phyloP scores from a whole-genome alignment of 768 basidiomycete genomes.

The Psilocybe sp. region DNA sequence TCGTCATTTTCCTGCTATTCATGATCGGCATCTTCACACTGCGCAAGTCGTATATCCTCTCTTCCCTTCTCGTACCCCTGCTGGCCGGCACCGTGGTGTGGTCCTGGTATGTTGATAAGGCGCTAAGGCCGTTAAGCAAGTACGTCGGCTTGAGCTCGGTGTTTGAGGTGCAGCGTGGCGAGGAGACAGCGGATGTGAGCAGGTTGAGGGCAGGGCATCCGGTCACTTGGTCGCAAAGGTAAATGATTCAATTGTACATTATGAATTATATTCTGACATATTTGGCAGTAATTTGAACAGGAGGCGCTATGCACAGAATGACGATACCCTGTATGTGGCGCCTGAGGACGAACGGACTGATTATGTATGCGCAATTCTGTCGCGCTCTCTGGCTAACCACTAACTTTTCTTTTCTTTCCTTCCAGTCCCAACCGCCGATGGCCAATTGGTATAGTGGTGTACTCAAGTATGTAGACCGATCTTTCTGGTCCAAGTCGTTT shows the following conservation, averaged over 20 bases:
- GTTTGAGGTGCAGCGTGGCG: slow-evolving; percentile 86
- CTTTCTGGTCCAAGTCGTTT: not conserved
- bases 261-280: no score
- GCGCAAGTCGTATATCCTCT: slow-evolving; percentile 43
- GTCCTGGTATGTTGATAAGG: slow-evolving; percentile 73
- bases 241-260: slow-evolving; percentile 13
- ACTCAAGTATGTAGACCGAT: slow-evolving; percentile 65
- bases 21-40: slow-evolving; percentile 94
- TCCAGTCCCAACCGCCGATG: slow-evolving; percentile 93
- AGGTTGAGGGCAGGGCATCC: slow-evolving; percentile 79
- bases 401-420: slow-evolving; percentile 12
- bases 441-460: slow-evolving; percentile 93
- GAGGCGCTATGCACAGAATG: slow-evolving; percentile 87
- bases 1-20: slow-evolving; percentile 91
- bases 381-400: not conserved
- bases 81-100: slow-evolving; percentile 73
- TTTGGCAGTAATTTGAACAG: slow-evolving; percentile 71
- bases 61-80: slow-evolving; percentile 69
- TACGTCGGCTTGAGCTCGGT: slow-evolving; percentile 85
- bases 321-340: slow-evolving; percentile 92
- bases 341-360: slow-evolving; percentile 92
- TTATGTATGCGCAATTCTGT: slow-evolving; percentile 50
- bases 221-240: slow-evolving; percentile 90
- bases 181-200: slow-evolving; percentile 77
- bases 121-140: slow-evolving; percentile 70